Evolutionary conservation across 2,329 filamentous ascomycete genomes (phyloP).

Genomic region (Colletotrichum simmondsii): DNA sequence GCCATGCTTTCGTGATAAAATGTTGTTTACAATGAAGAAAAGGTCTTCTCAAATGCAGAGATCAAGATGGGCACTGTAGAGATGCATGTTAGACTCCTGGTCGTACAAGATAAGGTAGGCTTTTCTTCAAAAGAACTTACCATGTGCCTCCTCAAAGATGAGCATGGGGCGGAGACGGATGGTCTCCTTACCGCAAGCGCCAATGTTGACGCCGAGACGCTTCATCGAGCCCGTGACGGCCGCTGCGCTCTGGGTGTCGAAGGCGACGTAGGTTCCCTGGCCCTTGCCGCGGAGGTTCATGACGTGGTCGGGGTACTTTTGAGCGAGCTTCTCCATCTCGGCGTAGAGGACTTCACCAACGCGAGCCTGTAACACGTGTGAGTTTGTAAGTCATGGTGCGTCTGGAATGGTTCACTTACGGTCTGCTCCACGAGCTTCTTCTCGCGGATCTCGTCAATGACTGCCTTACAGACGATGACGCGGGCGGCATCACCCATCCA

Average conservation of each 20-base stretch:
- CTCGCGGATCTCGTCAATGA: constrained; percentile 79
- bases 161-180: constrained; percentile 83
- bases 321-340: constrained; percentile 70
- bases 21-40: constrained; percentile 51
- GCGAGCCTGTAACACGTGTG: constrained; percentile 48
- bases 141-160: constrained; percentile 80
- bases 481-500: constrained; percentile 88
- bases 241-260: constrained; percentile 77
- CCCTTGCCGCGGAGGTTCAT: constrained; percentile 81
- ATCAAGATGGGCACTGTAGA: constrained; percentile 67
- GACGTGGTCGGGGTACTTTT: constrained; percentile 76
- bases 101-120: not conserved
- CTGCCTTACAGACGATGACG: constrained; percentile 80
- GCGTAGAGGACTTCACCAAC: constrained; percentile 76
- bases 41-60: constrained; percentile 80
- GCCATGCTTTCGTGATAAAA: not conserved
- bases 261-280: constrained; percentile 83
- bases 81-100: not conserved
- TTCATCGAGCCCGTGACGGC: constrained; percentile 78
- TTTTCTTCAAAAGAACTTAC: constrained; percentile 26
- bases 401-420: constrained; percentile 25
- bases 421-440: constrained; percentile 75
- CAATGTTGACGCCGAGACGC: constrained; percentile 79
- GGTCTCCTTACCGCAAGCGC: constrained; percentile 76
- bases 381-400: not conserved